Conservation (phyloP, 2,329 filamentous ascomycete species). For the Aspergillus fructus region DNA sequence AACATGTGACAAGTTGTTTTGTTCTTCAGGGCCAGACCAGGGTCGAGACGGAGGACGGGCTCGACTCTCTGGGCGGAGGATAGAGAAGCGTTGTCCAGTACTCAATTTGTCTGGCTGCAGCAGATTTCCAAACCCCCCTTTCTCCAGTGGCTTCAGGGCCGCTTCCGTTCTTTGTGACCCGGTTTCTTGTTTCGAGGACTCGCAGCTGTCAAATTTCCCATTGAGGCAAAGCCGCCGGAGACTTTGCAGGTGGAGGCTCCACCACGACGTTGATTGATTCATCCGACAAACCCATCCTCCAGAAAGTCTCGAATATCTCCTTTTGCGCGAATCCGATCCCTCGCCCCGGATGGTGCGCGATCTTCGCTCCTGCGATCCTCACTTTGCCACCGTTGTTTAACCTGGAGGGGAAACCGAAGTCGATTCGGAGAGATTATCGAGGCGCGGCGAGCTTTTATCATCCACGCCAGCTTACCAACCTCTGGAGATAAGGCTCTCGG, state of each 20-base stretch:
- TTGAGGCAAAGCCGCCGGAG: constrained; percentile 30
- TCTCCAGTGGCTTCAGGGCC: constrained; percentile 1
- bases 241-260: constrained; percentile 25
- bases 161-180: constrained; percentile 1
- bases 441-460: not conserved
- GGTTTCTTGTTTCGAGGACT: constrained; percentile 16
- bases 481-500: not conserved
- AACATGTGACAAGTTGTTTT: constrained; percentile 2
- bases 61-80: not conserved
- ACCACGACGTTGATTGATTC: constrained; percentile 13
- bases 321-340: not conserved
- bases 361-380: constrained; percentile 1
- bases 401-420: not conserved
- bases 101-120: constrained; percentile 23
- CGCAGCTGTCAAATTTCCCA: constrained; percentile 32
- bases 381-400: constrained; percentile 2
- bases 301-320: constrained; percentile 1
- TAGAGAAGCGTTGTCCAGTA: not conserved
- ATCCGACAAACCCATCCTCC: constrained; percentile 4
- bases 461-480: not conserved
- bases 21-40: not conserved
- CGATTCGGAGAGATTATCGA: not conserved
- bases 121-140: constrained; percentile 3
- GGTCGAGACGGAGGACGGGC: not conserved
- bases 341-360: not conserved